Evolutionary conservation across 2,329 filamentous ascomycete genomes (phyloP), one percentile per base, ranked within the genome.

Genomic region (Gremmenia infestans): DNA sequence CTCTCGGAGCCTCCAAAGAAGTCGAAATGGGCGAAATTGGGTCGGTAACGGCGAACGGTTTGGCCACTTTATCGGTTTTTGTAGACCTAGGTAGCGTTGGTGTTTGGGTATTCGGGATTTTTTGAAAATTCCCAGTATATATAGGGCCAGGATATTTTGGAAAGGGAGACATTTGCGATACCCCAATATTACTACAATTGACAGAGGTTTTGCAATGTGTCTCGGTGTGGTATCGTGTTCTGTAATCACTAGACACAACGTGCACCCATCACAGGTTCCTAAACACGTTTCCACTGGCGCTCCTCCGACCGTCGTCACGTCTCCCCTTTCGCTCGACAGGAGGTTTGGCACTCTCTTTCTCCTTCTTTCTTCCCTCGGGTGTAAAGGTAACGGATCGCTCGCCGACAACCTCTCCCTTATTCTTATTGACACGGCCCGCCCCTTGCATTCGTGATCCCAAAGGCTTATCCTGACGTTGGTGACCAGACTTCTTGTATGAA

Each of bases 251-350:
- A 32, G 9, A 12, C 28, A 9, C 28, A 32, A 32, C 28, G 28
- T 32, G 28, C 28, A 9, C 28, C 28, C 35, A 54, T 67, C 74
- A 87, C 76, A 89, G 78, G 67, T 78, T 80, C 70, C 87, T 81
- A 71, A 91, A 89, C 42, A 85, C 85, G 72, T 93, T 92, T 52
- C 80, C 81, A 72, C 87, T 91, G 50, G 89, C 89, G 71, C 87
- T 91, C 65, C 88, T 77, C 65, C 88, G 81, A 28, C 70, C 70
- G 35, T 71, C 68, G 25, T 70, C 69, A 23, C 68, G 63, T 59
- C 67, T 66, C 15, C 55, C 60, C 52, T 67, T 67, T 43, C 57
- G 54, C 40, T 57, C 55, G 4, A 32, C 28, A 32, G 50, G 49
- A 7, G 59, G 57, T 43, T 64, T 57, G 4, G 60, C 23, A 42